These are phyloP conservation scores for Coprinopsis strossmayeri DNA, from an alignment of 768 basidiomycete genomes.

Conservation along the genomic window DNA sequence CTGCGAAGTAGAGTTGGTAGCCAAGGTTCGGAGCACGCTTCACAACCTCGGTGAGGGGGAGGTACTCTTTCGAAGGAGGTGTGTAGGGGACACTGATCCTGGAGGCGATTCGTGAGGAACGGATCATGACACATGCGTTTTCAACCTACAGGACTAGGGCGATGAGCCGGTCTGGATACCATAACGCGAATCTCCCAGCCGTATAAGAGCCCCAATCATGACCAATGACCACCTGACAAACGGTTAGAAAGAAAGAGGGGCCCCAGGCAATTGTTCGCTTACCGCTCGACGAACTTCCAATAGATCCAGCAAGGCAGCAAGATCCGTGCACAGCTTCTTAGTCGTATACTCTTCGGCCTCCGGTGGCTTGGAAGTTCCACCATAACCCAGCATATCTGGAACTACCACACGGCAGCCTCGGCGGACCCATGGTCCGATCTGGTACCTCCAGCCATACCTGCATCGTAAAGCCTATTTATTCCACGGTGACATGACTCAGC, in stretches of 20 bases:
- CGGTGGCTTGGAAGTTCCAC: constrained; percentile 55
- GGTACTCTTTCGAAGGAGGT: constrained; percentile 46
- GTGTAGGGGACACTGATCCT: constrained; percentile 65
- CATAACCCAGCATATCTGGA: constrained; percentile 62
- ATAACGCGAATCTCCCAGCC: constrained; percentile 62
- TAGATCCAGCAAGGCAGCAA: constrained; percentile 58
- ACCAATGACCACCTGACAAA: constrained; percentile 53
- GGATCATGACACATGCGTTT: not conserved
- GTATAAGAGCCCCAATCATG: constrained; percentile 78
- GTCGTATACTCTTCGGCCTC: constrained; percentile 51
- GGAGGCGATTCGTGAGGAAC: too few relatives aligned
- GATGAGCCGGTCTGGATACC: constrained; percentile 57
- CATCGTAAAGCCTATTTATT: not conserved
- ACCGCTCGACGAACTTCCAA: constrained; percentile 50
- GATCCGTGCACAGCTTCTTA: constrained; percentile 53
- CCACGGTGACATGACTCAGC: not conserved
- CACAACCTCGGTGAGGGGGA: constrained; percentile 46
- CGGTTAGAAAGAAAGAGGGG: constrained; percentile 1
- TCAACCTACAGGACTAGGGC: constrained; percentile 52
- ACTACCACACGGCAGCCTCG: constrained; percentile 58
- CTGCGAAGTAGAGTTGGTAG: constrained; percentile 66
- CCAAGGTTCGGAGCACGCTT: constrained; percentile 48
- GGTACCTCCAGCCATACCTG: constrained; percentile 73
- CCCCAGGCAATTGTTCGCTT: constrained; percentile 16
- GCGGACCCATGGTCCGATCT: constrained; percentile 64